phyloP scores from a whole-genome alignment of 495 filamentous ascomycete genomes.

The Pyronema domesticum region DNA sequence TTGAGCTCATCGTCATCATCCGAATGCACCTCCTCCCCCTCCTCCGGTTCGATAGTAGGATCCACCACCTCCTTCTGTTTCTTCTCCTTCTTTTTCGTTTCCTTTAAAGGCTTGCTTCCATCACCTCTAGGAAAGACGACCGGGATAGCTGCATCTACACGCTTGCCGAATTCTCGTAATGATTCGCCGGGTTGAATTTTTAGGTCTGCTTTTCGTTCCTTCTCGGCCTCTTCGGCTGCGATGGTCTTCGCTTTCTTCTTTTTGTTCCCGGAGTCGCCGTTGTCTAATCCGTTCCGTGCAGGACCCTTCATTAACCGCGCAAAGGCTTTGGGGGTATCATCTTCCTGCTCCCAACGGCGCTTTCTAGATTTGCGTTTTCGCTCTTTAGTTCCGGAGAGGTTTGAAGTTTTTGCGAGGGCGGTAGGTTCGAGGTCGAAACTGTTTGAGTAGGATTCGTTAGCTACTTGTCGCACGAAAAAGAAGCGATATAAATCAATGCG shows the following conservation, averaged over 20 bases:
- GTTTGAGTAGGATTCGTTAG: constrained; percentile 12
- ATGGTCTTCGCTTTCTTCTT: constrained; percentile 33
- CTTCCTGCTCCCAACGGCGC: constrained; percentile 27
- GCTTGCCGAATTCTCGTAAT: constrained; percentile 61
- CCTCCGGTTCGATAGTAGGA: not conserved
- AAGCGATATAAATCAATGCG: too few species aligned
- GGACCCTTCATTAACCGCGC: constrained; percentile 54
- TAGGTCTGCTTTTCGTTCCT: constrained; percentile 8
- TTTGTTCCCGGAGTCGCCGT: constrained; percentile 33
- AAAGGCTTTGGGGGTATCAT: constrained; percentile 81
- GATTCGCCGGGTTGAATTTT: constrained; percentile 62
- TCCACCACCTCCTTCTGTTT: constrained; percentile 15
- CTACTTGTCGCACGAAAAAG: too few species aligned
- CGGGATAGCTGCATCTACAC: constrained; percentile 74
- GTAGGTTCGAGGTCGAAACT: constrained; percentile 25
- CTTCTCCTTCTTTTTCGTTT: constrained; percentile 49
- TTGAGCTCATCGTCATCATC: constrained; percentile 6
- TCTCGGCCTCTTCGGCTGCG: constrained; percentile 9
- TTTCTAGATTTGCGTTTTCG: constrained; percentile 34
- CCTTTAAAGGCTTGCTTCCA: constrained; percentile 15
- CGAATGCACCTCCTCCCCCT: constrained; percentile 2
- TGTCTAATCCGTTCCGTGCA: constrained; percentile 49
- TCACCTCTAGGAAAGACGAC: constrained; percentile 42
- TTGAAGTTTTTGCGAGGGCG: constrained; percentile 11
- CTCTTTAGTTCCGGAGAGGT: constrained; percentile 24